Evolutionary conservation across 164 flowering plant species (phyloP), one percentile per base, ranked within the genome.

Genomic region (Litsea cubeba): DNA sequence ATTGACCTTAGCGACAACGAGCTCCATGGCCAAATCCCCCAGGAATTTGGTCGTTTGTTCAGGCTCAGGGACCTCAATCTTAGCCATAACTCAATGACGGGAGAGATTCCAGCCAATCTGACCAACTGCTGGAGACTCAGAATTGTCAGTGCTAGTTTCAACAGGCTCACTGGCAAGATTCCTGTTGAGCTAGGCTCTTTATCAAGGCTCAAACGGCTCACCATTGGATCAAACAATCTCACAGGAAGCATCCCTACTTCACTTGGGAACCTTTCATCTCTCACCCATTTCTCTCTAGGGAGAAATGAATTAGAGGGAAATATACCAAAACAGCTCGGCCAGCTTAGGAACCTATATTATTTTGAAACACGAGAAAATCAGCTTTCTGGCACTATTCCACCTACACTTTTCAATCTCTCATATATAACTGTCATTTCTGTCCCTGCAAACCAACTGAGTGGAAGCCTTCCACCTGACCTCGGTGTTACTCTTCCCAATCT

Each of bases 401-500:
- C 72, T 8, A 17, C 62, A 7, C 2, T 54, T 17, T 30, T 57
- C 40, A 54, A 71, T 30, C 23, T 71, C 28, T 58, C 65, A 26
- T 28, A 65, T 10, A 15, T 58, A 11, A 7, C 12, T 0, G 0
- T 0, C n/a, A 24, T 40, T 7, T 6, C 28, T 50, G 58, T 51
- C n/a, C 0, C 62, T 4, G 4, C 1, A 17, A 70, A 70, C 71
- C 17, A 74, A 18, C 46, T 87, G 3, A 65, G 60, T 67, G 90
- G 90, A 26, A 51, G 22, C 54, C 15, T 71, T 50, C 73, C 73
- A 2, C 5, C 73, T 0, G 23, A 71, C 35, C 49, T 71, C 50
- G 87, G 84, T 1, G 18, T 50, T 8, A 80, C 51, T 4, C 78
- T 87, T 11, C 86, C 87, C 1, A 82, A 81, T 40, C 84, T 87